Base-by-base conservation (phyloP, 2,329 filamentous ascomycete species). In the Colletotrichum simmondsii region DNA sequence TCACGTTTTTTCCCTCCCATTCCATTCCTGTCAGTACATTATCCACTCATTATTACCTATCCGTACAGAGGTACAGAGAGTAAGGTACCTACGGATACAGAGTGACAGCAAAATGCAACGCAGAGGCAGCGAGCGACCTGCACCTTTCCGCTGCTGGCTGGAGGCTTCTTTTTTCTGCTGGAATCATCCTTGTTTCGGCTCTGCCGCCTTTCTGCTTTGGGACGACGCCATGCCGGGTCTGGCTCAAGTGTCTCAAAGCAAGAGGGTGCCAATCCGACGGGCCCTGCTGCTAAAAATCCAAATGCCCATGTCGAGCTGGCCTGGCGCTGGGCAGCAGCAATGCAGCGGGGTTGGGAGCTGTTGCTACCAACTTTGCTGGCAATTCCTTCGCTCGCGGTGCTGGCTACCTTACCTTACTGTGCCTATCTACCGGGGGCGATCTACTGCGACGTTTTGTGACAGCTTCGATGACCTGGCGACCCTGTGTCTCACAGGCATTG, bases 391-490 rank as follows among this genome's bases (percentile, higher is more conserved):
- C 42, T 49, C 19, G 12, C 7, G 42, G 42, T 19, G 35, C 5
- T 37, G 14, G 35, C 32, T 35, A 42, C 16, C 37, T 28, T 28
- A 28, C n/a, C n/a, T n/a, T n/a, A n/a, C n/a, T n/a, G n/a, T n/a
- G n/a, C n/a, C n/a, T n/a, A n/a, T n/a, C n/a, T n/a, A 32, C 30
- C 30, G 30, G 11, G 30, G 30, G 30, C 30, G 30, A 32, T 32
- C 30, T 32, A 32, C 30, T 32, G 10, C 30, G 30, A 32, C 30
- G 30, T 32, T 32, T 12, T 42, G 59, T 69, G 59, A 30, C 42
- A 69, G 32, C 24, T n/a, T 72, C 65, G 26, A 63, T 72, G 71
- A 73, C 71, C 46, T 71, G 60, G 71, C 61, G 32, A 60, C 22
- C 58, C 56, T 73, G 46, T 52, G 61, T 61, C 65, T 65, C 60